These are phyloP conservation scores for Pleurotus citrinopileatus DNA, from an alignment of 768 basidiomycete genomes.

Conservation along the genomic window DNA sequence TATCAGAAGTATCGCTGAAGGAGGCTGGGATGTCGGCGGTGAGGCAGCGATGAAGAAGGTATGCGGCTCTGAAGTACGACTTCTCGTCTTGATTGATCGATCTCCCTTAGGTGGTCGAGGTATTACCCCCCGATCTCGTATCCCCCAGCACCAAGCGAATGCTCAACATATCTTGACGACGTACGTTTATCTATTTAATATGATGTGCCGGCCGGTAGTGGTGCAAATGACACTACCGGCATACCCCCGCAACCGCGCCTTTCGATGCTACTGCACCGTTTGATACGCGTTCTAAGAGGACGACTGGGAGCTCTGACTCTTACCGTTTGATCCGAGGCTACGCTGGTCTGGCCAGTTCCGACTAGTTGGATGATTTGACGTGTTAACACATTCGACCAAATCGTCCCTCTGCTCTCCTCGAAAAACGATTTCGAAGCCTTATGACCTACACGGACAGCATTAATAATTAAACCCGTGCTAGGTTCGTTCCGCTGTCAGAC, in stretches of 20 bases:
- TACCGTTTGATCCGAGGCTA: not conserved
- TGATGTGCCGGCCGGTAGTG: no score
- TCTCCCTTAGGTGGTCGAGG: slow-evolving; percentile 32
- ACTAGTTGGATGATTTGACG: slow-evolving; percentile 4
- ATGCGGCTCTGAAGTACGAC: slow-evolving; percentile 13
- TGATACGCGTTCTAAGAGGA: no score
- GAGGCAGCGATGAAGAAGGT: slow-evolving; percentile 63
- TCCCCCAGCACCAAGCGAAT: slow-evolving; percentile 21
- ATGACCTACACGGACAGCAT: slow-evolving; percentile 44
- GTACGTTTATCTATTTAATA: not conserved
- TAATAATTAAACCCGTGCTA: slow-evolving; percentile 22
- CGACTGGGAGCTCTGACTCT: no score
- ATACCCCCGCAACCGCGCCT: no score
- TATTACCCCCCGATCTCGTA: slow-evolving; percentile 34
- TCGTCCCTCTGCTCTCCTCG: not conserved
- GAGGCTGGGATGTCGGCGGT: slow-evolving; percentile 88
- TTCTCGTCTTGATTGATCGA: slow-evolving; percentile 9
- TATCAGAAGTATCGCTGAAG: slow-evolving; percentile 64
- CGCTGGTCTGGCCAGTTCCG: not conserved
- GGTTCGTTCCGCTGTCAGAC: slow-evolving; percentile 76
- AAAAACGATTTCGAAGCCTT: slow-evolving; percentile 49
- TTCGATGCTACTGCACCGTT: no score
- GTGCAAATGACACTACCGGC: no score
- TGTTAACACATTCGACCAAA: not conserved
- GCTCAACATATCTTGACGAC: slow-evolving; percentile 15